Percentiles rank a stretch among this genome's conserved stretches.
phyloP scores from a whole-genome alignment of 352 stramenopile genomes.

The Phytophthora lateralis region DNA sequence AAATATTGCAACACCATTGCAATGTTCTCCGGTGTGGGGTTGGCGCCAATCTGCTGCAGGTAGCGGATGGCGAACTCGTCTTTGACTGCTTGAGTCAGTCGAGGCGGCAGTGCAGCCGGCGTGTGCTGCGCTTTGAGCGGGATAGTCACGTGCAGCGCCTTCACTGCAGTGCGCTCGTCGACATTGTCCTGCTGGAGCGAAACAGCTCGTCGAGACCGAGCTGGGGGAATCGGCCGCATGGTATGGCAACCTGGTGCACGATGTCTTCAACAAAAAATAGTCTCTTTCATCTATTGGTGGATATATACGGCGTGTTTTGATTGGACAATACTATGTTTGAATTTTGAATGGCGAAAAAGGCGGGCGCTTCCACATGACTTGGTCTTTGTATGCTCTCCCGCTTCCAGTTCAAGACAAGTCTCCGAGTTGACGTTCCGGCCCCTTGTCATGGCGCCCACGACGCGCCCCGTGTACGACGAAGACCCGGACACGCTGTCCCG shows the following conservation, averaged over 20 bases:
- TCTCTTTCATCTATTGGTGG: neutral
- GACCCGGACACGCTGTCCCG: constrained; percentile 58
- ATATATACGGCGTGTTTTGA: neutral
- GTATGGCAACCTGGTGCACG: neutral
- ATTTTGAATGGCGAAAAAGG: constrained; percentile 34
- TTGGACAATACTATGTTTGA: constrained; percentile 40
- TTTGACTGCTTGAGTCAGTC: constrained; percentile 52
- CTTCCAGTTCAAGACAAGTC: constrained; percentile 27
- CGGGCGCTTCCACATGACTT: constrained; percentile 5
- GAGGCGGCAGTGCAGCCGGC: constrained; percentile 42
- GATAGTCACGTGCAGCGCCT: constrained; percentile 58
- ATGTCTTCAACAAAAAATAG: constrained; percentile 20
- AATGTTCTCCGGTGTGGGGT: constrained; percentile 58
- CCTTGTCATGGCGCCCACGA: constrained; percentile 23
- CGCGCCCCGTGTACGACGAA: constrained; percentile 35
- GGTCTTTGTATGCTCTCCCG: constrained; percentile 29
- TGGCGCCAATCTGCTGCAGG: constrained; percentile 60
- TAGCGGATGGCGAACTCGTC: constrained; percentile 82
- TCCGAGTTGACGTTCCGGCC: neutral
- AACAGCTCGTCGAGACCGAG: constrained; percentile 12
- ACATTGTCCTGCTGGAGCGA: neutral
- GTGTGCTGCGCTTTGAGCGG: constrained; percentile 60
- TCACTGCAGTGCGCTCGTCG: constrained; percentile 45
- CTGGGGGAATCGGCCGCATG: constrained; percentile 16
- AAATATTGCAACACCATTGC: constrained; percentile 65